Base-by-base conservation (phyloP, 768 basidiomycete genomes). In the Tulasnella sp. region DNA sequence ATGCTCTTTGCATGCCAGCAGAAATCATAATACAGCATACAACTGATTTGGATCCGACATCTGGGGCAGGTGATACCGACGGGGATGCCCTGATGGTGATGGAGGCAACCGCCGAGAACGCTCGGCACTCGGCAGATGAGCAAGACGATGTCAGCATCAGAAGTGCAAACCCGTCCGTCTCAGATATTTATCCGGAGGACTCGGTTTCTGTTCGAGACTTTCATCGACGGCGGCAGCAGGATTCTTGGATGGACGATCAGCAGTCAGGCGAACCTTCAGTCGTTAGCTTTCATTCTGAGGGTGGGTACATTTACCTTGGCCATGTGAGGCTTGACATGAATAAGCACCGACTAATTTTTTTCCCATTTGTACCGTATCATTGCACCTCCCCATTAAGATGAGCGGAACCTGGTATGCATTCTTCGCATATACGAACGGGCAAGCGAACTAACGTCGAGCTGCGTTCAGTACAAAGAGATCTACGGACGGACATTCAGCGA, bases 121-220 rank as follows among this genome's bases (percentile, higher is more conserved):
- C 64, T 69, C 28, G 64, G 64, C 64, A 28, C 8, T 12, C 31
- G 64, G 64, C 64, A 7, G 31, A 69, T 6, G 58, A 60, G 14
- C 58, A 60, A 9, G 58, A 60, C 64, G 64, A 69, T 69, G 64
- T 69, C 64, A 69, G 64, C 64, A 69, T 69, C 12, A 69, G 64
- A 69, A 69, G 64, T 37, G 31, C 18, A 2, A 69, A 37, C 28
- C 24, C 16, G 64, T 31, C 64, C 0, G 76, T 50, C 20, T 76
- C 76, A 16, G 54, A 46, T 22, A 54, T 78, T 60, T 78, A 64
- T 78, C 77, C 77, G 16, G 31, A 78, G 22, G 77, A 78, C 41
- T 78, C 77, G 6, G 60, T 78, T 31, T 78, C 77, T 72, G 48
- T 58, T 42, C 37, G 77, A 41, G 60, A 44, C 41, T 18, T 60